Conservation (phyloP, 345 rosid genomes). For the Draba incana region DNA sequence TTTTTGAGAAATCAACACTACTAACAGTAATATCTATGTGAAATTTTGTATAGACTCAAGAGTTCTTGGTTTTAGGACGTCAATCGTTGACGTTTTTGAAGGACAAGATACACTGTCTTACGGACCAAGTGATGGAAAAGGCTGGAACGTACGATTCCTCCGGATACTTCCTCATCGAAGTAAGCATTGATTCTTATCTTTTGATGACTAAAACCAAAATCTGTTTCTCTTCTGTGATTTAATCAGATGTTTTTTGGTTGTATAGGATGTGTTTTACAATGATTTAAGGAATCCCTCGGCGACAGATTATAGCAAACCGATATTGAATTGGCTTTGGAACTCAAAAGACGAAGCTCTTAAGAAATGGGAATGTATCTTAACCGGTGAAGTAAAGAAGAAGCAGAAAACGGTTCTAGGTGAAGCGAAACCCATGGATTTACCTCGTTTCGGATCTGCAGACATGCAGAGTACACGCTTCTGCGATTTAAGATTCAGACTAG, state of each 20-base stretch:
- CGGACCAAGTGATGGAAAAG: slow-evolving; percentile 77
- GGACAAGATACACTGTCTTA: slow-evolving; percentile 78
- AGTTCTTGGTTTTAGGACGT: slow-evolving; percentile 75
- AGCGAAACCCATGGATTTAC: slow-evolving; percentile 48
- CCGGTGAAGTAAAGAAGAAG: slow-evolving; percentile 62
- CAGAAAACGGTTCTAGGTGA: slow-evolving; percentile 56
- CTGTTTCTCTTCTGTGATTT: neutral
- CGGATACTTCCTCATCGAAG: slow-evolving; percentile 92
- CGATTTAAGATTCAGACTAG: slow-evolving; percentile 74
- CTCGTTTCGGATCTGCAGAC: slow-evolving; percentile 54
- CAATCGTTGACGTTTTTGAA: slow-evolving; percentile 71
- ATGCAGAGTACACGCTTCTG: slow-evolving; percentile 71
- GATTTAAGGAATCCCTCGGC: slow-evolving; percentile 72
- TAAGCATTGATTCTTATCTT: slow-evolving; percentile 40
- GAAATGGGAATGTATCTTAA: slow-evolving; percentile 71
- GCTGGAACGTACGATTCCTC: slow-evolving; percentile 73
- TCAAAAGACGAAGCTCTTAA: slow-evolving; percentile 65
- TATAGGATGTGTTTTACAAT: slow-evolving; percentile 73
- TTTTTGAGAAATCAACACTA: neutral
- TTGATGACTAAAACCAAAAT: neutral
- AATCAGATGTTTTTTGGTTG: slow-evolving; percentile 26
- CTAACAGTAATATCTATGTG: slow-evolving; percentile 9
- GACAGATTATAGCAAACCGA: slow-evolving; percentile 71
- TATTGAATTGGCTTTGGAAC: slow-evolving; percentile 73
- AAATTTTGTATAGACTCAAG: slow-evolving; percentile 61